Percentiles rank a stretch among this genome's conserved stretches.
Conservation (phyloP, 1,284 basidiomycete genomes). For the Tilletia indica region DNA sequence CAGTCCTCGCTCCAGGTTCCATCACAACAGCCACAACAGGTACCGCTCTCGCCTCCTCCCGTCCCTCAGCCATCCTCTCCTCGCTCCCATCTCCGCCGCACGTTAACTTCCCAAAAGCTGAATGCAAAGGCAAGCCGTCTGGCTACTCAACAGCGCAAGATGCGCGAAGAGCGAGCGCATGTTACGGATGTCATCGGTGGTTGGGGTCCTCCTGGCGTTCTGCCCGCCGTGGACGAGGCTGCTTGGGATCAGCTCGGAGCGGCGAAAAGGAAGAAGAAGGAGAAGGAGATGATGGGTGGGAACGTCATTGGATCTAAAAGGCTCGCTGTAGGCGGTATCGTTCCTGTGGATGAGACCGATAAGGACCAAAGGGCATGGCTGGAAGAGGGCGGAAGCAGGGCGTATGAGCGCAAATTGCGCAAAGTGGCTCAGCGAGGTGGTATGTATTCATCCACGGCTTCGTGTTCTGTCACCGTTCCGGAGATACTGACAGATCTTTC, state of each 20-base stretch:
- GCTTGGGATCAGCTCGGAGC: constrained; percentile 36
- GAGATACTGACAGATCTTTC: too few species aligned
- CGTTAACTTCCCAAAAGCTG: constrained; percentile 41
- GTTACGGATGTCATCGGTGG: constrained; percentile 53
- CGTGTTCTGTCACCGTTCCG: neutral
- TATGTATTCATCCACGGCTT: neutral
- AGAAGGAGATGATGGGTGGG: constrained; percentile 23
- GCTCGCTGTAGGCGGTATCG: neutral
- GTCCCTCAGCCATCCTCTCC: constrained; percentile 44
- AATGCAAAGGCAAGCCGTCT: constrained; percentile 49
- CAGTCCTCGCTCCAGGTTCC: constrained; percentile 16
- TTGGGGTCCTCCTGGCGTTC: constrained; percentile 50
- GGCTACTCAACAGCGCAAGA: constrained; percentile 42
- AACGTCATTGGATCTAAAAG: neutral
- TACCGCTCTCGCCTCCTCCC: neutral
- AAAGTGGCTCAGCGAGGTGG: constrained; percentile 54
- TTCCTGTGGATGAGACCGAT: neutral
- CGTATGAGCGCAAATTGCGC: constrained; percentile 46
- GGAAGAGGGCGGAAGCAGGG: constrained; percentile 42
- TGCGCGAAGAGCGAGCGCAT: constrained; percentile 45
- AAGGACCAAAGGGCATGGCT: constrained; percentile 24
- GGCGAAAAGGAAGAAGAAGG: constrained; percentile 28
- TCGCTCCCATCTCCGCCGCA: constrained; percentile 47
- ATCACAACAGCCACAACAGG: constrained; percentile 16
- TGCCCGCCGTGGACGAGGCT: constrained; percentile 28